phyloP scores from a whole-genome alignment of 2,329 filamentous ascomycete species.

The Aspergillus transmontanensis region DNA sequence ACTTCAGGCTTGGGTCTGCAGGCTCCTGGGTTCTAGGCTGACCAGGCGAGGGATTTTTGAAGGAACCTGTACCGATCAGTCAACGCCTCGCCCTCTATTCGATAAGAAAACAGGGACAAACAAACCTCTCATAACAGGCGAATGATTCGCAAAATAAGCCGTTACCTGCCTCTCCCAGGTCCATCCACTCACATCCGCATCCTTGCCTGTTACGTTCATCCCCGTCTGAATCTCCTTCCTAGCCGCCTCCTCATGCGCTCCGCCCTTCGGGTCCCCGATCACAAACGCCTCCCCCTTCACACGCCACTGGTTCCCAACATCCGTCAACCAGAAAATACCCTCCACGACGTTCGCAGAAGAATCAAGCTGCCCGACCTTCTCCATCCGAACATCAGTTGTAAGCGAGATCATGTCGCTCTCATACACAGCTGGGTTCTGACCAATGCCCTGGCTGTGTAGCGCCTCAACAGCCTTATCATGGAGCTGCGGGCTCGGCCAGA shows the following conservation, averaged over 20 bases:
- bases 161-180: conserved; percentile 79
- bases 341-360: conserved; percentile 72
- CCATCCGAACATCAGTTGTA: conserved; percentile 87
- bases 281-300: conserved; percentile 76
- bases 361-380: conserved; percentile 75
- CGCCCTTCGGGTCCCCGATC: conserved; percentile 69
- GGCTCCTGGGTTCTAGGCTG: conserved; percentile 58
- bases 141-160: conserved; percentile 86
- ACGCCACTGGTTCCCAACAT: conserved; percentile 78
- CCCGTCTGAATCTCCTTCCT: conserved; percentile 63
- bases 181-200: conserved; percentile 59
- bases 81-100: neutral
- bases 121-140: conserved; percentile 73
- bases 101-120: conserved; percentile 11
- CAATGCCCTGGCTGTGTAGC: conserved; percentile 44
- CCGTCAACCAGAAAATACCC: conserved; percentile 77
- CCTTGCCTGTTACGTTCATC: conserved; percentile 44
- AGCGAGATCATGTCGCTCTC: conserved; percentile 79
- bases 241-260: conserved; percentile 49
- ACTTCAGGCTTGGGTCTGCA: conserved; percentile 46
- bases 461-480: conserved; percentile 75
- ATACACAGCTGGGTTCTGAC: conserved; percentile 66
- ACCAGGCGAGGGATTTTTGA: conserved; percentile 72
- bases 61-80: conserved; percentile 56
- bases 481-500: conserved; percentile 68